Percentiles rank a stretch among this genome's conserved stretches.
These are phyloP conservation scores for Arxiozyma slooffiae DNA, from an alignment of 1,139 yeast species.

Conservation along the genomic window DNA sequence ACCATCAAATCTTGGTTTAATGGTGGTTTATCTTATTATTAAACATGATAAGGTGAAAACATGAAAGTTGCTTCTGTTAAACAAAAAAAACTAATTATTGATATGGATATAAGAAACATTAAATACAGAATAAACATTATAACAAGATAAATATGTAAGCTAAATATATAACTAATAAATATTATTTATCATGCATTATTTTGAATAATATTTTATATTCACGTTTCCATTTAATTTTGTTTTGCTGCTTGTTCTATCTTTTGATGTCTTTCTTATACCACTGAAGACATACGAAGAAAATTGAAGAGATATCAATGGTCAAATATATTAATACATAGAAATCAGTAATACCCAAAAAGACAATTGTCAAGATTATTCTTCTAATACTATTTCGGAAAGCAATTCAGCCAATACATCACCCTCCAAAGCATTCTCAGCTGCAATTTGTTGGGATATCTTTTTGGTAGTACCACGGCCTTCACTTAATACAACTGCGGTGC, in stretches of 20 bases:
- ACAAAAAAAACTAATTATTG: slow-evolving; percentile 37
- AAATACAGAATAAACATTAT: slow-evolving; percentile 21
- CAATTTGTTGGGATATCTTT: slow-evolving; percentile 12
- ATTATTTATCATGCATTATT: neutral
- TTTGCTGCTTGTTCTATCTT: too few relatives aligned
- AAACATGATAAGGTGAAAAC: slow-evolving; percentile 1
- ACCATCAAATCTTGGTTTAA: neutral
- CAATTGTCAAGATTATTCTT: neutral
- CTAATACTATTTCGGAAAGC: neutral
- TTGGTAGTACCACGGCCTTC: slow-evolving; percentile 15
- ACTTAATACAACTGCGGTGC: slow-evolving; percentile 10
- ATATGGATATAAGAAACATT: slow-evolving; percentile 35
- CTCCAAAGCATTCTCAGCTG: slow-evolving; percentile 4
- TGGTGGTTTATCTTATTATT: neutral
- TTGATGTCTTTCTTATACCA: neutral
- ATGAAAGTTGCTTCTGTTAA: neutral
- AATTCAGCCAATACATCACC: slow-evolving; percentile 4
- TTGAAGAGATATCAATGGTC: too few relatives aligned
- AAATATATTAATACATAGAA: neutral
- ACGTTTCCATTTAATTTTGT: too few relatives aligned
- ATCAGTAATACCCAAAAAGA: neutral
- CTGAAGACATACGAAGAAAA: too few relatives aligned
- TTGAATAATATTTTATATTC: too few relatives aligned
- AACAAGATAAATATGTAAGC: neutral
- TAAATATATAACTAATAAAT: neutral